A percentile compares a stretch with the other conserved stretches of the same genome.
Conservation (phyloP, 345 rosid genomes). For the Murraya koenigii region DNA sequence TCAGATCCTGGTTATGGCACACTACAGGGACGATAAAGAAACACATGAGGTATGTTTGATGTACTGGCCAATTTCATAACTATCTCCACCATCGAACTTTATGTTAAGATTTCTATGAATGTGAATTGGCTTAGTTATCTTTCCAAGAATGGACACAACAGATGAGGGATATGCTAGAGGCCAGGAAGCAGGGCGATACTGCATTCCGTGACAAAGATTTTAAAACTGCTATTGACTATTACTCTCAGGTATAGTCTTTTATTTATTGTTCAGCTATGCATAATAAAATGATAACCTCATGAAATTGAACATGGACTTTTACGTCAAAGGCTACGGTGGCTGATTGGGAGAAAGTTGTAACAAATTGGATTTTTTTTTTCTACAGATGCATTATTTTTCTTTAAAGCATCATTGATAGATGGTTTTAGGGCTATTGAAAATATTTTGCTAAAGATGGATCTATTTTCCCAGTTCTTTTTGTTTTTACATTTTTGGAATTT, state of each 20-base stretch:
- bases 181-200: constrained; percentile 87
- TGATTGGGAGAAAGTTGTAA: no score
- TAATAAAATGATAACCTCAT: neutral
- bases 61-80: neutral
- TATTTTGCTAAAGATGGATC: neutral
- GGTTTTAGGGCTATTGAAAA: neutral
- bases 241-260: constrained; percentile 67
- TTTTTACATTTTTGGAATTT: neutral
- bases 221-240: constrained; percentile 85
- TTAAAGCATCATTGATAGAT: neutral
- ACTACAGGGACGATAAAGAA: constrained; percentile 96
- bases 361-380: neutral
- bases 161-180: constrained; percentile 93
- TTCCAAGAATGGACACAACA: constrained; percentile 99
- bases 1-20: constrained; percentile 77
- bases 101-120: constrained; percentile 19
- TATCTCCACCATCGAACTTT: neutral
- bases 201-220: constrained; percentile 97
- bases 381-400: neutral
- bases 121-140: constrained; percentile 58
- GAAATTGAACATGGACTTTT: neutral
- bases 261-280: neutral
- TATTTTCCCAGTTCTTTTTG: neutral
- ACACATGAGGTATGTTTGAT: constrained; percentile 62
- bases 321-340: neutral